Percentiles rank a stretch among this genome's conserved stretches.
Conservation (phyloP, 805 yeast genomes). For the Candida golubevii region DNA sequence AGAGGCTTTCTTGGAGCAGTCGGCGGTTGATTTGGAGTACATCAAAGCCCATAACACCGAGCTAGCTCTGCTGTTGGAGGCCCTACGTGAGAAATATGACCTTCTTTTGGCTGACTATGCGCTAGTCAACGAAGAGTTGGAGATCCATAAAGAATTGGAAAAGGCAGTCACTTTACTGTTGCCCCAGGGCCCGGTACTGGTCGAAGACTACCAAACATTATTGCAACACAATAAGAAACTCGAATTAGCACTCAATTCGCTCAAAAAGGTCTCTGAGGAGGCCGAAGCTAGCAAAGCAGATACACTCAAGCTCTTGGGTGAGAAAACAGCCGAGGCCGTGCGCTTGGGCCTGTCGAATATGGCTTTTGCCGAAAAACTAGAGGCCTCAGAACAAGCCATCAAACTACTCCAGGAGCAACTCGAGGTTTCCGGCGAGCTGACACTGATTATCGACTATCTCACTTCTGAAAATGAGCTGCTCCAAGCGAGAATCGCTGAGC, state of each 20-base stretch:
- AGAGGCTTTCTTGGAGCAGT: slow-evolving; percentile 27
- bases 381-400: slow-evolving; percentile 23
- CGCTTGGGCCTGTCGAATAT: slow-evolving; percentile 2
- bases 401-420: slow-evolving; percentile 26
- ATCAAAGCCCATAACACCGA: slow-evolving; percentile 30
- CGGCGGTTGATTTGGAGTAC: slow-evolving; percentile 43
- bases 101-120: slow-evolving; percentile 28
- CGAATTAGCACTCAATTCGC: slow-evolving; percentile 38
- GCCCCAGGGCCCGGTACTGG: slow-evolving; percentile 10
- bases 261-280: slow-evolving; percentile 21
- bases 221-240: slow-evolving; percentile 33
- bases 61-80: slow-evolving; percentile 22
- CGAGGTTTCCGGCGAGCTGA: slow-evolving; percentile 34
- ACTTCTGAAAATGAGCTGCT: slow-evolving; percentile 36
- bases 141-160: slow-evolving; percentile 35
- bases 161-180: slow-evolving; percentile 23
- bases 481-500: slow-evolving; percentile 23
- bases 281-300: slow-evolving; percentile 21
- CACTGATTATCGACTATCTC: slow-evolving; percentile 30
- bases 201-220: slow-evolving; percentile 20
- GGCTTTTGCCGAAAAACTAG: slow-evolving; percentile 11
- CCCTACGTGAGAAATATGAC: slow-evolving; percentile 26
- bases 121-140: slow-evolving; percentile 33
- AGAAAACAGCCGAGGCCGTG: background rate
- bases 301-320: slow-evolving; percentile 16